phyloP scores from a whole-genome alignment of 2,329 filamentous ascomycete genomes.

The Phyllosticta capitalensis region DNA sequence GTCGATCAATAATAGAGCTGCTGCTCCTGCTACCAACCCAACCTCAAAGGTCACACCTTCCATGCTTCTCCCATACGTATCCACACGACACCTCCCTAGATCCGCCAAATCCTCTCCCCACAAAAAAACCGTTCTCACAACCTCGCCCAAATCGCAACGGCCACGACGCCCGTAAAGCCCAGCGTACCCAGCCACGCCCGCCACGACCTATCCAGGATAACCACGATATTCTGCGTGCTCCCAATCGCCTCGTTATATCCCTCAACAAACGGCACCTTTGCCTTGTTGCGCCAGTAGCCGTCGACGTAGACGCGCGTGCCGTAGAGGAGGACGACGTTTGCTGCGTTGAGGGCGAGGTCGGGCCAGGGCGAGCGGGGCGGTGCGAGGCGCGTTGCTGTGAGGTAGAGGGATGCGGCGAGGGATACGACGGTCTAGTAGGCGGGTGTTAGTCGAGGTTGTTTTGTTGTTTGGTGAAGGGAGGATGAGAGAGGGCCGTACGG shows the following conservation, averaged over 20 bases:
- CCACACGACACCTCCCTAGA: not conserved
- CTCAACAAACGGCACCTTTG: constrained; percentile 25
- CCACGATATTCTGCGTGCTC: not conserved
- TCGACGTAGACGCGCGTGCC: constrained; percentile 20
- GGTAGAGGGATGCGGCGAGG: constrained; percentile 17
- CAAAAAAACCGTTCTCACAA: not conserved
- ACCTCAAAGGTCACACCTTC: no score
- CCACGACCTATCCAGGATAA: not conserved
- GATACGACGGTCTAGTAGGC: constrained; percentile 17
- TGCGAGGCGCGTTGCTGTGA: constrained; percentile 12
- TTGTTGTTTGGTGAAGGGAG: not conserved
- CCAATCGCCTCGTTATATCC: constrained; percentile 29
- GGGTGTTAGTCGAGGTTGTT: not conserved
- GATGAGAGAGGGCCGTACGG: constrained; percentile 14
- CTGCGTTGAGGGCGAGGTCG: constrained; percentile 11
- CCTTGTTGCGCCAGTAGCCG: constrained; percentile 24
- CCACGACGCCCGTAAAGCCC: not conserved
- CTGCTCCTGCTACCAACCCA: not conserved
- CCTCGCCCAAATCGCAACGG: not conserved
- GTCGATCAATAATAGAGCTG: no score
- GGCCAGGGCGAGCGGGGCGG: constrained; percentile 2
- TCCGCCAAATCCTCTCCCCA: not conserved
- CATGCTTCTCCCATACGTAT: no score
- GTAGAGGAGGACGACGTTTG: constrained; percentile 14
- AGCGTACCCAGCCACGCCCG: not conserved